Evolutionary conservation across 2,329 filamentous ascomycete species (phyloP), one percentile per base, ranked within the genome.

Genomic region (Stagonosporopsis rhizophila): DNA sequence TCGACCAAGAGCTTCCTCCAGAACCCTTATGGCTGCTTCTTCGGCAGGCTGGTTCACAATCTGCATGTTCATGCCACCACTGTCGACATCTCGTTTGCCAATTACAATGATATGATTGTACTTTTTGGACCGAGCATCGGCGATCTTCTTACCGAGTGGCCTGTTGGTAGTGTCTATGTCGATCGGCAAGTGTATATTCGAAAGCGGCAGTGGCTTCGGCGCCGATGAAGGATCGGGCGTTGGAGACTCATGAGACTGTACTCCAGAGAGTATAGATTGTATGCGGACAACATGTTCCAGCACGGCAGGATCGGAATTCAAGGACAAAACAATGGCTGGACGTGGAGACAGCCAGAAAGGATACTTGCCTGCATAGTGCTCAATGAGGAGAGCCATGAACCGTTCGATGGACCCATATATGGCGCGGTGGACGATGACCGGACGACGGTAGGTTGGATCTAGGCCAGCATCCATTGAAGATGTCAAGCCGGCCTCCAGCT

Each of bases 281-380:
- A 77, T 76, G 37, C 78, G 75, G n/a, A 78, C 72, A 42, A 80
- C 78, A 34, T 75, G 85, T 1, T 74, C 73, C 9, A 88, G 57
- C 0, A 88, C 81, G 1, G 81, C 77, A 3, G 80, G 77, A 4
- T 81, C 82, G 44, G 87, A 82, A 66, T 90, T 92, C 49, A 94
- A 82, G 0, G 90, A 89, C 28, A 95, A 76, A 52, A 96, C 83
- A 41, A 89, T 85, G 38, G 86, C 88, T 70, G 95, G 92, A 6
- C 87, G 85, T 1, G 92, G 92, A 52, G 90, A 93, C 9, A 96
- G 81, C 92, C 92, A 96, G 73, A 96, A 94, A 3, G 92, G 92
- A 86, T 91, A 96, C 59, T 60, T 71, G 15, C 90, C 90, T 53
- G 88, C 83, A 66, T 93, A 91, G 63, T 91, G 89, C 75, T 96